Evolutionary conservation across 345 rosid species (phyloP).

Genomic region (Ceriops zippeliana): DNA sequence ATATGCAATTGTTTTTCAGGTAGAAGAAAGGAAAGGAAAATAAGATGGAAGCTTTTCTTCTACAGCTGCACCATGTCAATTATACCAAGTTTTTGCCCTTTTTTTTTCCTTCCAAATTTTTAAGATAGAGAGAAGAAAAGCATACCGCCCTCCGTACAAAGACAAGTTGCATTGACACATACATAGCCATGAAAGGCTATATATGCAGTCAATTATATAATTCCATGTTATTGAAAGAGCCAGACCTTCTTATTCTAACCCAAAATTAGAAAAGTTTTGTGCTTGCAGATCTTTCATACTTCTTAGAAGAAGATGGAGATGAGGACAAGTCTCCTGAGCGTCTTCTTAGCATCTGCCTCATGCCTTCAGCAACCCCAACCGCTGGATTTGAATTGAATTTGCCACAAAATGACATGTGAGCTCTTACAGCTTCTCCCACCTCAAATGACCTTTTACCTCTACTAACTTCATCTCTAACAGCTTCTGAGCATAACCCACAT

Average conservation of each 20-base stretch:
- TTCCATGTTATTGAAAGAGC: conserved; percentile 20
- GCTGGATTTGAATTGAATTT: conserved; percentile 87
- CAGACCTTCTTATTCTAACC: background rate
- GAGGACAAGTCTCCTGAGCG: conserved; percentile 64
- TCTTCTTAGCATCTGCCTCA: conserved; percentile 94
- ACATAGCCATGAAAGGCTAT: conserved; percentile 12
- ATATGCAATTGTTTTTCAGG: too few species aligned
- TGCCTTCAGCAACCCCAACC: conserved; percentile 79
- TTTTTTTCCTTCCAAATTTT: background rate
- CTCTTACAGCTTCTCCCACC: conserved; percentile 81
- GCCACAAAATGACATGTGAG: conserved; percentile 91
- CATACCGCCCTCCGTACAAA: conserved; percentile 24
- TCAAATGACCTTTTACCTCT: conserved; percentile 43
- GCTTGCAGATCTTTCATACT: conserved; percentile 62
- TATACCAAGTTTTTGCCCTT: background rate
- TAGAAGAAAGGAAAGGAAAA: too few species aligned
- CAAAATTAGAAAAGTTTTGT: conserved; percentile 35
- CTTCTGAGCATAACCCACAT: conserved; percentile 94
- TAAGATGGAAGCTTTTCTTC: too few species aligned
- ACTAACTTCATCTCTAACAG: conserved; percentile 69
- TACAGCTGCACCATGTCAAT: too few species aligned
- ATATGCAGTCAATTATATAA: background rate
- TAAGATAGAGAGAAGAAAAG: conserved; percentile 4
- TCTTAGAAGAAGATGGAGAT: conserved; percentile 50
- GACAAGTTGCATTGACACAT: conserved; percentile 12